Base-by-base conservation (phyloP, 352 stramenopile genomes). In the Pythium dissimile region DNA sequence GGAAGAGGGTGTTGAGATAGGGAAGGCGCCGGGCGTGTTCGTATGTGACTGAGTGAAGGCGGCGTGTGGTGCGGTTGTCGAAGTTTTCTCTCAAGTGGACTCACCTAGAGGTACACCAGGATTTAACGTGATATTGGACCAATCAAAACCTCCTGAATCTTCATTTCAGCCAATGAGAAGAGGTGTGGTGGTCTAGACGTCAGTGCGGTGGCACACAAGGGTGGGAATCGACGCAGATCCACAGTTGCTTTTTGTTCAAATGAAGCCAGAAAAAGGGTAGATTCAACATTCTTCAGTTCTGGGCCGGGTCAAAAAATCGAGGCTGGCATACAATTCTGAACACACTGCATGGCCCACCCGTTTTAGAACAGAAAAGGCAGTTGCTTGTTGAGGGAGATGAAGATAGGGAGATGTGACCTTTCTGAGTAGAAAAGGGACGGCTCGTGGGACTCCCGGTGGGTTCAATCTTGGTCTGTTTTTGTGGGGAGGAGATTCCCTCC, bases 101-200 rank as follows among this genome's bases (percentile, higher is more conserved):
- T n/a, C n/a, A n/a, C n/a, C n/a, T n/a, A n/a, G n/a, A n/a, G n/a
- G n/a, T n/a, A n/a, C n/a, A n/a, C n/a, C n/a, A 15, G 24, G 26
- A 38, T 38, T 24, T 16, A 38, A 9, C 5, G 0, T 20, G 12
- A 7, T 13, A 44, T 66, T 28, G 5, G 48, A 16, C 59, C 59
- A 67, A 67, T 67, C 1, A 34, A 3, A 35, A n/a, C 30, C 1
- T 11, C 51, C 54, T 62, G 59, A 61, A 67, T 67, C 59, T 67
- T 37, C n/a, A 44, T 67, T 67, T 58, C 26, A 53, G 48, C 51
- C 59, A 67, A 67, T 67, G 12, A 58, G 13, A 59, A 21, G 6
- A 12, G 28, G 30, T 13, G 38, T 5, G 10, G 2, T 1, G 27
- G 42, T 20, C 49, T 39, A 41, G 44, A 56, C 41, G 32, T 50